A percentile compares a stretch with the other conserved stretches of the same genome.
These are phyloP conservation scores for Solanum chiquidenum DNA, from an alignment of 257 asterid genomes.

Conservation along the genomic window DNA sequence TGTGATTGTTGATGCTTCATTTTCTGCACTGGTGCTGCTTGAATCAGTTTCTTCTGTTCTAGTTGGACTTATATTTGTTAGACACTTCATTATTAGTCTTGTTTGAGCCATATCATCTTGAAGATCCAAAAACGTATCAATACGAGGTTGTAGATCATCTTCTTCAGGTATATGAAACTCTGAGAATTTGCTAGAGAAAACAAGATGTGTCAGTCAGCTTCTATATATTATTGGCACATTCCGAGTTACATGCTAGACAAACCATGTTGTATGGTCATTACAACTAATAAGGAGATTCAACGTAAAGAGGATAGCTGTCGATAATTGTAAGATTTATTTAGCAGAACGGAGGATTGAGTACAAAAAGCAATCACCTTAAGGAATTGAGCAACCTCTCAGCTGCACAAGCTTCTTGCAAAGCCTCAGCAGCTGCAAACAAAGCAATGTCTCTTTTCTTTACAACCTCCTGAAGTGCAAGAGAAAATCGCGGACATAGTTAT, in stretches of 20 bases:
- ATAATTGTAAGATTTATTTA: background rate
- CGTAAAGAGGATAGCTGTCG: background rate
- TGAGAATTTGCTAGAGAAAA: conserved; percentile 42
- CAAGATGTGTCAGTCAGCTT: background rate
- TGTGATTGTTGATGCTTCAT: conserved; percentile 26
- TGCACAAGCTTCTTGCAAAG: conserved; percentile 74
- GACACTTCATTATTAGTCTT: conserved; percentile 43
- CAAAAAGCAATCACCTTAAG: conserved; percentile 33
- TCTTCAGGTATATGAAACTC: conserved; percentile 39
- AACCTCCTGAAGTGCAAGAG: conserved; percentile 36
- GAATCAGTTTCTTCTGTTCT: conserved; percentile 27
- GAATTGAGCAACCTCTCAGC: conserved; percentile 71
- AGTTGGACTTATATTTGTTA: conserved; percentile 32
- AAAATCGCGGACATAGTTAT: background rate
- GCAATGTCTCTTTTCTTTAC: conserved; percentile 50
- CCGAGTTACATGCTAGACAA: background rate
- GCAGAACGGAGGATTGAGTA: background rate
- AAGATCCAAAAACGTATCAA: conserved; percentile 43
- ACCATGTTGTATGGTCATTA: background rate
- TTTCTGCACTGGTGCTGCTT: conserved; percentile 17
- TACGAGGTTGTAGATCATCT: conserved; percentile 38
- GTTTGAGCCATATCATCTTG: conserved; percentile 38
- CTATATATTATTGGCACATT: background rate
- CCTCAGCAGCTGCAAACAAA: conserved; percentile 54
- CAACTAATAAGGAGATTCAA: background rate